Evolutionary conservation across 2,329 filamentous ascomycete species (phyloP), one percentile per base, ranked within the genome.

Genomic region (Fusarium agapanthi): DNA sequence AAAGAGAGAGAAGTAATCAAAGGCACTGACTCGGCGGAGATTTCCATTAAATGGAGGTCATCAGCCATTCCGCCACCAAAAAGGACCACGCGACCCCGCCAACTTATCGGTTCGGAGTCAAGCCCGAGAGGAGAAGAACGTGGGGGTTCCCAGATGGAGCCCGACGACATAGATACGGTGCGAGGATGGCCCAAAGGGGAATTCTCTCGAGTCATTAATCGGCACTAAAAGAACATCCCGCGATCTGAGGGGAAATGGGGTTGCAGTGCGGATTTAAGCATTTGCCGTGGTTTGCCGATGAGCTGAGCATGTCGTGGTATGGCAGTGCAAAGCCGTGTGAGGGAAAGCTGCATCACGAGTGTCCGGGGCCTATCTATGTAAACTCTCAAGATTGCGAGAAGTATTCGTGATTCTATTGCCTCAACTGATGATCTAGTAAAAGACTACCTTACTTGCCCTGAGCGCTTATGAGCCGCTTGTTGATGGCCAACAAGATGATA

Each of bases 401-500:
- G 0, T 4, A 4, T 16, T 34, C 32, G 7, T 16, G 14, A 34
- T 0, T 34, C 32, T 34, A 34, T 34, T 34, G 32, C 7, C 15
- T 34, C 0, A 34, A 34, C 32, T 34, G 15, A 8, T 16, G 32
- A 34, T 34, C 32, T 16, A 34, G 32, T 8, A 3, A 1, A 3
- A 16, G 13, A 28, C 22, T 13, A 8, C 1, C 6, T 43, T 10
- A 68, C 4, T 15, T 43, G 2, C 7, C 37, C 30, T 43, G 34
- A 0, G 28, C 34, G 1, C 9, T 14, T 3, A 34, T 61, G 0
- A 75, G 51, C 16, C 73, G 51, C 24, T 75, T 68, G 16, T 82
- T 82, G 5, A 81, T 74, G 0, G 76, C 82, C 7, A 76, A 76
- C n/a, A 83, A 35, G 26, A 84, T 68, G 0, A 74, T 69, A 61